Evolutionary conservation across 2,329 filamentous ascomycete species (phyloP).

Genomic region (Ophiostoma piceae): DNA sequence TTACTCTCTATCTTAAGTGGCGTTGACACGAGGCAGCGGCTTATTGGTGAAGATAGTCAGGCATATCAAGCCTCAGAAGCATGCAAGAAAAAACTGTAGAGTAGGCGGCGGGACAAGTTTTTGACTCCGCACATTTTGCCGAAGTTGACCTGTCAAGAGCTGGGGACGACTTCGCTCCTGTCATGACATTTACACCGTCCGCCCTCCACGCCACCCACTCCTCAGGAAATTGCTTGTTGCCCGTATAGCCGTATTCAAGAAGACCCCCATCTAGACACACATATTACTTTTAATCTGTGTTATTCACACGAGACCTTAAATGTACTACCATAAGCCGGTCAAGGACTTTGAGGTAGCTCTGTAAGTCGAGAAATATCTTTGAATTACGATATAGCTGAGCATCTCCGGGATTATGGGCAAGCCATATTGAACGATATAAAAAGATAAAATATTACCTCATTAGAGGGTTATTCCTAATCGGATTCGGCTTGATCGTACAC

Average conservation of each 20-base stretch:
- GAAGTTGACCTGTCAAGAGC: neutral
- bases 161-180: neutral
- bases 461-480: neutral
- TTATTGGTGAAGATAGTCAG: slow-evolving; percentile 16
- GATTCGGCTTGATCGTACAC: neutral
- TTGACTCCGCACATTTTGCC: neutral
- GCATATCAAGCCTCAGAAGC: neutral
- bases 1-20: neutral
- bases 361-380: too few relatives aligned
- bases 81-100: neutral
- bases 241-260: neutral
- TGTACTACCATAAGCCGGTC: neutral
- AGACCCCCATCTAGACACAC: neutral
- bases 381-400: too few relatives aligned
- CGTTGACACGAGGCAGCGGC: slow-evolving; percentile 21
- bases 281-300: neutral
- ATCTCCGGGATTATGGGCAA: too few relatives aligned
- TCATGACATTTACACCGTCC: neutral
- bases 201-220: neutral
- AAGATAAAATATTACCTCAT: too few relatives aligned
- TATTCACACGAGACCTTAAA: neutral
- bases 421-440: too few relatives aligned
- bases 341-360: neutral
- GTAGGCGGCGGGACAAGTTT: too few relatives aligned
- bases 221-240: neutral